These are phyloP conservation scores for Cladosporium phlei DNA, from an alignment of 2,329 filamentous ascomycete species.

Conservation along the genomic window DNA sequence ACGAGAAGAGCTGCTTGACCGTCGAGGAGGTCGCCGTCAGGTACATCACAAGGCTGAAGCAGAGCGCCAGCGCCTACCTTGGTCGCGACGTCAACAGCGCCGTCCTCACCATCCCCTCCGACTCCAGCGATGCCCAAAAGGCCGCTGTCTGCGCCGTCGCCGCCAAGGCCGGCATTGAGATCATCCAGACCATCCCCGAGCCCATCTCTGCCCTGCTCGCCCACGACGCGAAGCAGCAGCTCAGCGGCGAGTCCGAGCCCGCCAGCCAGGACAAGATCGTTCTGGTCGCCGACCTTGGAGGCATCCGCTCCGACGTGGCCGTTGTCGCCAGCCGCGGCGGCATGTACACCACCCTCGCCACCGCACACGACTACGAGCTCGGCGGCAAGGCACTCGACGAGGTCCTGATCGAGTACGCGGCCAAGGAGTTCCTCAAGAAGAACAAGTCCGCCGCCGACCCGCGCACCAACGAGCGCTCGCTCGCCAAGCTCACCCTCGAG, in stretches of 20 bases:
- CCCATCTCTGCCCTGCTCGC: constrained; percentile 83
- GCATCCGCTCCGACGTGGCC: constrained; percentile 85
- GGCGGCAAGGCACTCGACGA: constrained; percentile 82
- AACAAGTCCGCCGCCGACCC: constrained; percentile 72
- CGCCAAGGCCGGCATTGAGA: constrained; percentile 74
- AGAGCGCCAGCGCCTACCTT: constrained; percentile 83
- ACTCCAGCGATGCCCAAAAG: constrained; percentile 85
- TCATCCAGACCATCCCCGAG: constrained; percentile 89
- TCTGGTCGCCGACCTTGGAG: constrained; percentile 88
- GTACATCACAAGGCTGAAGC: constrained; percentile 74
- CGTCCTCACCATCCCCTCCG: constrained; percentile 88
- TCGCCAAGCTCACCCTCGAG: constrained; percentile 91
- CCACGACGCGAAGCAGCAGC: constrained; percentile 64
- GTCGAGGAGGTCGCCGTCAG: constrained; percentile 79
- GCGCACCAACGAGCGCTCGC: constrained; percentile 68
- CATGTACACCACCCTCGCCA: constrained; percentile 93
- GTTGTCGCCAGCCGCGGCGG: constrained; percentile 87
- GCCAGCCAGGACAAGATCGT: constrained; percentile 78
- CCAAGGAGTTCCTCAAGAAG: constrained; percentile 99
- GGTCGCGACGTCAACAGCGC: constrained; percentile 93
- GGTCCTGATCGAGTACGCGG: constrained; percentile 90
- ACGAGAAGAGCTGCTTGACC: constrained; percentile 59
- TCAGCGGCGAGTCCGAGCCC: constrained; percentile 57
- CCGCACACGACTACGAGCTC: constrained; percentile 92
- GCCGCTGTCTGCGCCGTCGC: constrained; percentile 73